Evolutionary conservation across 768 basidiomycete genomes (phyloP).

Genomic region (Panellus pusillus): DNA sequence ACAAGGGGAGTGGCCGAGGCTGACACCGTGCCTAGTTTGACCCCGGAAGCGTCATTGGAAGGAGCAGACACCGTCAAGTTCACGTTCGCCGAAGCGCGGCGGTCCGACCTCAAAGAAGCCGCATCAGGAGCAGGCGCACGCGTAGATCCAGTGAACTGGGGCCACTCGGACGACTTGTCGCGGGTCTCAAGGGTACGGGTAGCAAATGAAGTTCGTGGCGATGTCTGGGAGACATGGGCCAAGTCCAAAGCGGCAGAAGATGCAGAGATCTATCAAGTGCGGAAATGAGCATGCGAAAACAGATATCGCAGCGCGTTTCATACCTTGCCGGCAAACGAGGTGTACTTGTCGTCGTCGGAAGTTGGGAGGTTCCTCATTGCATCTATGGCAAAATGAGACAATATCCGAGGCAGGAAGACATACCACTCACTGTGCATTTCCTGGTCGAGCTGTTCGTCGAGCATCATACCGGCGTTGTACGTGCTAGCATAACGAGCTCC

Average conservation of each 20-base stretch:
- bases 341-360: slow-evolving; percentile 86
- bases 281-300: slow-evolving; percentile 1
- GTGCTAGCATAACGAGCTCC: slow-evolving; percentile 57
- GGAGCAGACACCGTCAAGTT: slow-evolving; percentile 62
- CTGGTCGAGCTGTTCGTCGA: slow-evolving; percentile 90
- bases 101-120: slow-evolving; percentile 53
- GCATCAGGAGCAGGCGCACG: slow-evolving; percentile 57
- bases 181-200: slow-evolving; percentile 55
- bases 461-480: slow-evolving; percentile 85
- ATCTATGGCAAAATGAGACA: slow-evolving; percentile 45
- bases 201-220: slow-evolving; percentile 61
- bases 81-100: slow-evolving; percentile 76
- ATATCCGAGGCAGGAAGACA: slow-evolving; percentile 4
- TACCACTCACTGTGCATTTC: slow-evolving; percentile 84
- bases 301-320: slow-evolving; percentile 14
- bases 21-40: slow-evolving; percentile 50
- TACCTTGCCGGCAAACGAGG: slow-evolving; percentile 66
- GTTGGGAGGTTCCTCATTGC: slow-evolving; percentile 87
- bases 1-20: slow-evolving; percentile 65
- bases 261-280: slow-evolving; percentile 60
- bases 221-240: slow-evolving; percentile 84
- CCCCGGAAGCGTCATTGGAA: slow-evolving; percentile 46
- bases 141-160: slow-evolving; percentile 72
- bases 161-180: slow-evolving; percentile 90
- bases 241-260: slow-evolving; percentile 93